These are phyloP conservation scores for Mucuna pruriens DNA, from an alignment of 306 rosid genomes.

Conservation along the genomic window DNA sequence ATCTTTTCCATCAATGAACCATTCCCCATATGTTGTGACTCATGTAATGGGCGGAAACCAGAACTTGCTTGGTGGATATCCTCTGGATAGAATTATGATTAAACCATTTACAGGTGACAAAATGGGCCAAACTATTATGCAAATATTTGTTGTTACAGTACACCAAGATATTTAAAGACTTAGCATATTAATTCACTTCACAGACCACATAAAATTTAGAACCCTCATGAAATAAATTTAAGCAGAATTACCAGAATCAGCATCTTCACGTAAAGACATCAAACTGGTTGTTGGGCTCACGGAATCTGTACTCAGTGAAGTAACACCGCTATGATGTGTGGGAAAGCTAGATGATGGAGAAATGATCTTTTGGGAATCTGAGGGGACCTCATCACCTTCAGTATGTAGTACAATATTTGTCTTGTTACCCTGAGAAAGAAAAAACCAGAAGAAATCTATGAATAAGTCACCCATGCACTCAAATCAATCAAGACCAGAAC, in stretches of 20 bases:
- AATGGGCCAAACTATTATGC: constrained; percentile 22
- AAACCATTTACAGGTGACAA: constrained; percentile 4
- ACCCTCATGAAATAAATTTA: constrained; percentile 37
- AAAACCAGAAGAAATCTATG: constrained; percentile 15
- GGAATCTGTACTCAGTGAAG: constrained; percentile 70
- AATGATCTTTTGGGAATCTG: constrained; percentile 55
- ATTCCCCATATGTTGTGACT: constrained; percentile 44
- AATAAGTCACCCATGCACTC: neutral
- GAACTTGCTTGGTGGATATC: constrained; percentile 59
- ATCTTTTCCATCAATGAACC: constrained; percentile 44
- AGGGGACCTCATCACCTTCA: constrained; percentile 60
- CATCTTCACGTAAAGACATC: constrained; percentile 81
- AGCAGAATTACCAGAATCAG: constrained; percentile 73
- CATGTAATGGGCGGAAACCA: constrained; percentile 43
- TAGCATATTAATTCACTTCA: neutral
- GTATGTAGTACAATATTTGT: constrained; percentile 63
- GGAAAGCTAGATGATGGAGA: constrained; percentile 61
- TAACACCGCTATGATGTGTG: constrained; percentile 49
- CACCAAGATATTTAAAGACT: constrained; percentile 29
- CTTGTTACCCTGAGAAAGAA: constrained; percentile 68
- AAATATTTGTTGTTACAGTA: constrained; percentile 8
- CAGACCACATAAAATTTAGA: constrained; percentile 2
- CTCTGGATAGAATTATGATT: constrained; percentile 40
- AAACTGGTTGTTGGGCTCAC: constrained; percentile 69
- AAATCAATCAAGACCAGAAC: constrained; percentile 28